phyloP scores from a whole-genome alignment of 106 monocot genomes.

The Triglochin maritima region DNA sequence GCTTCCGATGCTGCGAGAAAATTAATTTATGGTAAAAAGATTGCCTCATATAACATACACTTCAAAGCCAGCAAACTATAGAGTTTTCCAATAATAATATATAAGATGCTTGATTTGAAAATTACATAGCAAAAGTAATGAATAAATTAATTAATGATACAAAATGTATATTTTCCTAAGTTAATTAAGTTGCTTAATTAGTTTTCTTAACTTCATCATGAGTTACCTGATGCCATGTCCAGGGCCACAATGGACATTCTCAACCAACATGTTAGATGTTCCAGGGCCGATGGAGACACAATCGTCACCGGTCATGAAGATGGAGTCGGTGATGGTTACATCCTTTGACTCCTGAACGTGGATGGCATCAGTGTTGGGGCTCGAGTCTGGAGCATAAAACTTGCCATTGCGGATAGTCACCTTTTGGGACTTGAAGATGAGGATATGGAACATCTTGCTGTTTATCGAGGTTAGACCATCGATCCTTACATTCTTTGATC shows the following conservation, averaged over 20 bases:
- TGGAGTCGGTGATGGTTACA: conserved; percentile 9
- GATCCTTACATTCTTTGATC: conserved; percentile 11
- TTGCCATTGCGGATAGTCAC: conserved; percentile 10
- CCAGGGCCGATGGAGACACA: conserved; percentile 30
- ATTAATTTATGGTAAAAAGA: no score
- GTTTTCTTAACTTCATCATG: no score
- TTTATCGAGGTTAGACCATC: conserved; percentile 13
- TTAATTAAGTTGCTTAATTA: no score
- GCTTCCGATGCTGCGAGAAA: conserved; percentile 29
- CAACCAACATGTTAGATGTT: conserved; percentile 17
- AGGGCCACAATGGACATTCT: conserved; percentile 22
- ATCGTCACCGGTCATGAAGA: conserved; percentile 31
- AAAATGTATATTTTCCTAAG: no score
- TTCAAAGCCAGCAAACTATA: no score
- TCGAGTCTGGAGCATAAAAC: conserved; percentile 13
- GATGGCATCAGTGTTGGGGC: conserved; percentile 31
- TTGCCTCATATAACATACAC: no score
- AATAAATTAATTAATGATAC: no score
- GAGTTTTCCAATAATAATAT: no score
- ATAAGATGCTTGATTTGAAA: no score
- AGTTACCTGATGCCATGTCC: conserved; percentile 21
- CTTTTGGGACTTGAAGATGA: conserved; percentile 2
- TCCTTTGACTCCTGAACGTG: conserved; percentile 7
- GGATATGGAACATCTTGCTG: conserved; percentile 21
- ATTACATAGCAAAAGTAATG: no score